A percentile compares a stretch with the other conserved stretches of the same genome.
Evolutionary conservation across 106 monocot genomes (phyloP).

Genomic region (Cymbidium sinense): DNA sequence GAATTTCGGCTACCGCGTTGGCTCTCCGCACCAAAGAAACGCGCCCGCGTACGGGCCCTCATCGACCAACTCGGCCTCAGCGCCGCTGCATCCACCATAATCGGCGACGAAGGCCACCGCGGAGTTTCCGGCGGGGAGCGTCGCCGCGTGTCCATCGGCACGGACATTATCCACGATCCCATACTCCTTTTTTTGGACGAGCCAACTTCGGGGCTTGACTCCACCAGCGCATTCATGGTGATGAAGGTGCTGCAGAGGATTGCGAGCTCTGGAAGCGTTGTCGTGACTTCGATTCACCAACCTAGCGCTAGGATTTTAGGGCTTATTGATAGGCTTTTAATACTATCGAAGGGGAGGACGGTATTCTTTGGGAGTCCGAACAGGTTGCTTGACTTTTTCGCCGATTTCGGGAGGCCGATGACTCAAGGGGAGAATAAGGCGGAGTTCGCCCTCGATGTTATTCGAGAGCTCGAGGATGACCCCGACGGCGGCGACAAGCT

Average conservation of each 20-base stretch:
- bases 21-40: constrained; percentile 18
- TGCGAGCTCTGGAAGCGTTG: constrained; percentile 43
- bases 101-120: constrained; percentile 36
- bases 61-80: constrained; percentile 41
- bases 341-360: constrained; percentile 30
- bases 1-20: constrained; percentile 42
- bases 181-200: constrained; percentile 43
- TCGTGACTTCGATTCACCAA: constrained; percentile 53
- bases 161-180: constrained; percentile 50
- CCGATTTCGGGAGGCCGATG: constrained; percentile 47
- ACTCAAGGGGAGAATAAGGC: constrained; percentile 31
- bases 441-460: constrained; percentile 10
- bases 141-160: constrained; percentile 43
- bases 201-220: constrained; percentile 54
- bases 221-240: constrained; percentile 34
- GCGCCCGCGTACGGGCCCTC: constrained; percentile 27
- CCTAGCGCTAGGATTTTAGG: constrained; percentile 41
- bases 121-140: constrained; percentile 53
- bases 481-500: not conserved
- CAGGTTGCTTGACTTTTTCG: constrained; percentile 33
- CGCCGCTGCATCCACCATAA: constrained; percentile 28
- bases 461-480: not conserved
- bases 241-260: constrained; percentile 45
- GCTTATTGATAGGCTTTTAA: constrained; percentile 38
- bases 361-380: constrained; percentile 25